These are phyloP conservation scores for Penicillium ucsense DNA, from an alignment of 495 filamentous ascomycete species.

Conservation along the genomic window DNA sequence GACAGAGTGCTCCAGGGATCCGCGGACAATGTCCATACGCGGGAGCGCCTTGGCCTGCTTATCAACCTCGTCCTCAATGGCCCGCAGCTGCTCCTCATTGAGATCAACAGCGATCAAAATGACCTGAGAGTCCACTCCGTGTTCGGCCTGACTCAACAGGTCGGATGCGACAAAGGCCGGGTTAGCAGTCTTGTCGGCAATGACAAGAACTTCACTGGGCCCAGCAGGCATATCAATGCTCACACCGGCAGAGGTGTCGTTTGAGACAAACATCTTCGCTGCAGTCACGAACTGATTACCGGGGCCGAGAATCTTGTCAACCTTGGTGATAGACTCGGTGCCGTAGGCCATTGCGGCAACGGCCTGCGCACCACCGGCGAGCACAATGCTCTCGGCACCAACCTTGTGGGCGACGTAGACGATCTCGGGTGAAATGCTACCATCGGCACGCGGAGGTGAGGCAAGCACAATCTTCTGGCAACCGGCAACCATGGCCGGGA, in stretches of 20 bases:
- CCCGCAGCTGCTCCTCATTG: slow-evolving; percentile 54
- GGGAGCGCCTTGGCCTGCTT: slow-evolving; percentile 80
- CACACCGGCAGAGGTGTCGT: slow-evolving; percentile 89
- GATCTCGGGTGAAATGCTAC: slow-evolving; percentile 88
- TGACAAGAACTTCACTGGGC: slow-evolving; percentile 89
- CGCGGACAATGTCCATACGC: slow-evolving; percentile 82
- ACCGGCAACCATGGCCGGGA: slow-evolving; percentile 95
- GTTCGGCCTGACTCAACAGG: slow-evolving; percentile 89
- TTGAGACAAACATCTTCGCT: slow-evolving; percentile 93
- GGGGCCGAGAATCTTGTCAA: slow-evolving; percentile 96
- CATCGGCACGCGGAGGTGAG: slow-evolving; percentile 81
- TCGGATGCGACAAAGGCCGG: slow-evolving; percentile 94
- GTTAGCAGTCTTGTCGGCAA: slow-evolving; percentile 84
- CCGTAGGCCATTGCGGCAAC: slow-evolving; percentile 65
- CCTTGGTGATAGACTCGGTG: slow-evolving; percentile 74
- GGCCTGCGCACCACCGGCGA: slow-evolving; percentile 94
- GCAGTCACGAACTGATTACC: slow-evolving; percentile 99
- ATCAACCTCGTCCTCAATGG: slow-evolving; percentile 87
- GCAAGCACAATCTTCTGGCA: slow-evolving; percentile 92
- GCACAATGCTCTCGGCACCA: slow-evolving; percentile 86
- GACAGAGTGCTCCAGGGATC: slow-evolving; percentile 84
- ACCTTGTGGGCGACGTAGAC: slow-evolving; percentile 98
- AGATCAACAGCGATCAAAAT: slow-evolving; percentile 82
- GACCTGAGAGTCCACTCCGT: slow-evolving; percentile 92
- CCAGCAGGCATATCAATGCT: slow-evolving; percentile 98